Conservation (phyloP, 2,329 filamentous ascomycete species). For the Didymella glomerata region DNA sequence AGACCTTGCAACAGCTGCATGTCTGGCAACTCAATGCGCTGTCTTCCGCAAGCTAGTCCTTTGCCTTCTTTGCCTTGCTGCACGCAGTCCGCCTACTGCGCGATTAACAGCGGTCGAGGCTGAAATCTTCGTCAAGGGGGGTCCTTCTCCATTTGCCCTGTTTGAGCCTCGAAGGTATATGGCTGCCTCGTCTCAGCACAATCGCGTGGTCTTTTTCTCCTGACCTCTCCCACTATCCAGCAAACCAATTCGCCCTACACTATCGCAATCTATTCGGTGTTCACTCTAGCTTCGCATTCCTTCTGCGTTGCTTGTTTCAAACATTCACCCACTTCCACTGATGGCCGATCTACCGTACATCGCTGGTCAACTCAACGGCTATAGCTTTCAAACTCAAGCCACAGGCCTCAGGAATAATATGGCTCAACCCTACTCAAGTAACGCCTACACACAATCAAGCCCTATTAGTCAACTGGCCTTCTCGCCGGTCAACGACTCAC, state of each 20-base stretch:
- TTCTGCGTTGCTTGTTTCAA: not conserved
- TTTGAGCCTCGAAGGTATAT: not conserved
- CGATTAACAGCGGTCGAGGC: not conserved
- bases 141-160: not conserved
- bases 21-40: not conserved
- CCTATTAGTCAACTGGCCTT: not conserved
- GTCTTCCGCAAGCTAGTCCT: not conserved
- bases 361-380: not conserved
- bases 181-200: not conserved
- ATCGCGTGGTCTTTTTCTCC: not conserved
- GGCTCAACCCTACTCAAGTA: not conserved
- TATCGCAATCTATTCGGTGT: not conserved
- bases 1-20: not conserved
- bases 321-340: not conserved
- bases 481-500: not conserved
- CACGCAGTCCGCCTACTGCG: not conserved
- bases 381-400: not conserved
- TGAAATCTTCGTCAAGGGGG: not conserved
- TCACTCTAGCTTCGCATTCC: not conserved
- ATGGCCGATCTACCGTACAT: not conserved
- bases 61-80: not conserved
- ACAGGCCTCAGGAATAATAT: not conserved
- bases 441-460: not conserved
- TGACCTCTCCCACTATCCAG: not conserved
- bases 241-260: not conserved